Conservation (phyloP, 2,329 filamentous ascomycete genomes). For the Didymellaceae sp. region DNA sequence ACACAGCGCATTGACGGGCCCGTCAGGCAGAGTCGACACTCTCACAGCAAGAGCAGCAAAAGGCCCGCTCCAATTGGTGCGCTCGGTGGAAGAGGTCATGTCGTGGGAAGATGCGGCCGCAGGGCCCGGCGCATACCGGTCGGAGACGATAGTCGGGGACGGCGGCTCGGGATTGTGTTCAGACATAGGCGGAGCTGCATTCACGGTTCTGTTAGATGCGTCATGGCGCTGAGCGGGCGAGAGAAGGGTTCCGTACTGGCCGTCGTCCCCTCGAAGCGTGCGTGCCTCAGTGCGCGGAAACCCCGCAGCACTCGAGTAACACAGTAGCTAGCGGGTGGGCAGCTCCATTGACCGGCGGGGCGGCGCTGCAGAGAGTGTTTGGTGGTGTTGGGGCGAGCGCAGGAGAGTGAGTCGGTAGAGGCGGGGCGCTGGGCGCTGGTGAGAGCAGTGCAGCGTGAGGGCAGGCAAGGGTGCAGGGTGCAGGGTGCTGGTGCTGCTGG, state of each 20-base stretch:
- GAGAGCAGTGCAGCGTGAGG: constrained; percentile 7
- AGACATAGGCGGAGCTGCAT: constrained; percentile 46
- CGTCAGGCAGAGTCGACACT: constrained; percentile 58
- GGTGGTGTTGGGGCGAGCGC: neutral
- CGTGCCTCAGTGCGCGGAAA: constrained; percentile 51
- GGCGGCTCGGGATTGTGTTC: constrained; percentile 44
- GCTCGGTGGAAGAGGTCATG: constrained; percentile 25
- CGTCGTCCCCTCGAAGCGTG: constrained; percentile 48
- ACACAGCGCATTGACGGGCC: constrained; percentile 77
- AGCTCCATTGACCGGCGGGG: constrained; percentile 49
- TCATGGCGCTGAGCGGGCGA: constrained; percentile 1
- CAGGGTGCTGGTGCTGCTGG: constrained; percentile 11
- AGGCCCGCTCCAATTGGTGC: constrained; percentile 29
- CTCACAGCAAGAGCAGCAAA: constrained; percentile 48
- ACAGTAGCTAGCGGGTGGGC: constrained; percentile 50
- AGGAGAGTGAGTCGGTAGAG: neutral
- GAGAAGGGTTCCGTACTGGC: constrained; percentile 38
- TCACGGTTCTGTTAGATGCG: constrained; percentile 30
- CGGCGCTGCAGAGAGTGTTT: constrained; percentile 17
- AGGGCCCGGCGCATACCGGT: constrained; percentile 43
- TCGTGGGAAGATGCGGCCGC: constrained; percentile 25
- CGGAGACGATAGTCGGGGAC: constrained; percentile 41
- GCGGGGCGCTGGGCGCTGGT: constrained; percentile 3
- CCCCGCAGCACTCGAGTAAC: constrained; percentile 53
- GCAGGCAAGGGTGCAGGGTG: constrained; percentile 3